These are phyloP conservation scores for Aspergillus indologenus DNA, from an alignment of 495 filamentous ascomycete genomes.

Conservation along the genomic window DNA sequence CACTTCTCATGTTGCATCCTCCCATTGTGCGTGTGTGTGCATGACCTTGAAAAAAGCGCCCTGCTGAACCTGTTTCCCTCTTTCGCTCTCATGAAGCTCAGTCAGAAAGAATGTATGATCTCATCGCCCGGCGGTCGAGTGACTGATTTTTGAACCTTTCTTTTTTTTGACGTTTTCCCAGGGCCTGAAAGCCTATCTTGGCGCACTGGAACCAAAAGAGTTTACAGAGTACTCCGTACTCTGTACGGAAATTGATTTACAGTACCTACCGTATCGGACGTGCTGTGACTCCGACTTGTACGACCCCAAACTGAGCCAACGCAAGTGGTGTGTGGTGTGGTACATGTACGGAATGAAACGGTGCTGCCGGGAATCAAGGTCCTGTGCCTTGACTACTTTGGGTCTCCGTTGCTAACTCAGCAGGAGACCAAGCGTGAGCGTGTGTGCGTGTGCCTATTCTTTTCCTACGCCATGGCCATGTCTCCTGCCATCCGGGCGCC, in stretches of 20 bases:
- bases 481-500: conserved; percentile 14
- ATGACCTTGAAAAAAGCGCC: background rate
- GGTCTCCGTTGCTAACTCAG: background rate
- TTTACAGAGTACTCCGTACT: too few species aligned
- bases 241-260: background rate
- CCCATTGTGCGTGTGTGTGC: background rate
- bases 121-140: background rate
- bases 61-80: background rate
- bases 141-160: background rate
- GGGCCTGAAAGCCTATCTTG: background rate
- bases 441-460: conserved; percentile 3
- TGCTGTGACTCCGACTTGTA: conserved; percentile 4
- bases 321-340: background rate
- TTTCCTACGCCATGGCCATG: conserved; percentile 17
- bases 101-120: background rate
- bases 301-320: background rate
- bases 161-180: background rate
- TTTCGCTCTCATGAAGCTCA: background rate
- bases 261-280: background rate
- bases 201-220: too few species aligned
- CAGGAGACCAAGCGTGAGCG: background rate
- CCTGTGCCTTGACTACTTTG: conserved; percentile 8
- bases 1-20: background rate
- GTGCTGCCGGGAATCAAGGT: conserved; percentile 3
- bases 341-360: conserved; percentile 4